Evolutionary conservation across 2,329 filamentous ascomycete species (phyloP), one percentile per base, ranked within the genome.

Genomic region (Scolecobasidium constrictum): DNA sequence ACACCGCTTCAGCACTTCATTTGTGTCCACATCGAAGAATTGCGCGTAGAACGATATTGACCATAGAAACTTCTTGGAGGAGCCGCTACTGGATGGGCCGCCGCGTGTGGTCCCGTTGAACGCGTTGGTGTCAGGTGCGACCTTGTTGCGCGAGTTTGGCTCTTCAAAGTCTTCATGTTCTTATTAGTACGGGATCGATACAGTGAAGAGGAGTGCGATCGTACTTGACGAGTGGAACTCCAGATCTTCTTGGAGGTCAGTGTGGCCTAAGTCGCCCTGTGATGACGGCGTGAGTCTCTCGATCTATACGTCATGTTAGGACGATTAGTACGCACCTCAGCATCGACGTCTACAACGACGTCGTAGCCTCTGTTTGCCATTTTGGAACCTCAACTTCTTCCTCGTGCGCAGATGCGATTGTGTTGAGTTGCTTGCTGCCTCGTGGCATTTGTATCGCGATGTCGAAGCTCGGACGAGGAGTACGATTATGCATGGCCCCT

Each of bases 1-100:
- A 65, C 92, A 96, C 51, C 92, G 83, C 56, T 81, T 73, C 44
- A 95, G 68, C 16, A 98, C 88, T 42, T 92, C 85, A 47, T 77
- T 81, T 2, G 92, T 96, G 66, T 98, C 92, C 50, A 98, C 90
- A 59, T 98, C 92, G 67, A 98, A 98, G 76, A 92, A 96, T 67
- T 94, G 92, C 44, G 87, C 79, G 68, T 98, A 98, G 71, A 94
- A 98, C 45, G 79, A 78, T 48, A 96, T 71, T 36, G 80, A 80
- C 92, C 92, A 98, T 50, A 96, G 83, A 68, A 82, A 87, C 56
- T 85, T 85, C 67, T 96, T 96, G 47, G 40, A 40, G 22, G 42
- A 45, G 15, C 15, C 22, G 26, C 9, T 31, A n/a, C 9, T 9
- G 20, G 49, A 49, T 6, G 22, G 28, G 34, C 28, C 37, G n/a